Evolutionary conservation across 1,139 yeast genomes (phyloP).

Genomic region (Geotrichum carabidarum): DNA sequence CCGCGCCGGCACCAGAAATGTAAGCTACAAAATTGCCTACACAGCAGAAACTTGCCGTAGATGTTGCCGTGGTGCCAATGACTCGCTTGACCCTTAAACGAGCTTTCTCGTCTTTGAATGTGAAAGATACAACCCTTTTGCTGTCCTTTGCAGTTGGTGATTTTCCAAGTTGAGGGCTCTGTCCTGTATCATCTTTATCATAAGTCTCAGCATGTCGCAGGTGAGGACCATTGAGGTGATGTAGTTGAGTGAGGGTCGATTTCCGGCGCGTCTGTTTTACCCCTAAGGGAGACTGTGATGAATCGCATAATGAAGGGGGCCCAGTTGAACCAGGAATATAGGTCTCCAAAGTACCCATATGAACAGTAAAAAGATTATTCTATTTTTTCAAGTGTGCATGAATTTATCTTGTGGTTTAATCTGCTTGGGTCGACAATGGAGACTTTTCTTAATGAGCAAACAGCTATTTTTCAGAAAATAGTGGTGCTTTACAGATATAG

Average conservation of each 20-base stretch:
- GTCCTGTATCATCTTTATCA: not conserved
- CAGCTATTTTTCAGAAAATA: no score
- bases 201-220: not conserved
- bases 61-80: slow-evolving; percentile 43
- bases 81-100: slow-evolving; percentile 27
- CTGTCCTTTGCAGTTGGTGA: not conserved
- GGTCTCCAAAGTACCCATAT: not conserved
- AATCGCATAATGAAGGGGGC: not conserved
- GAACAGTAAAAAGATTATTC: not conserved
- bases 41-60: slow-evolving; percentile 40
- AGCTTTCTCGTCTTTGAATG: slow-evolving; percentile 6
- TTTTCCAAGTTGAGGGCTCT: not conserved
- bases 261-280: not conserved
- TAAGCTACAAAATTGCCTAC: slow-evolving; percentile 49
- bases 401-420: not conserved
- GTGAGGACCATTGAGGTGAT: not conserved
- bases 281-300: not conserved
- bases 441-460: no score
- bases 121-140: not conserved
- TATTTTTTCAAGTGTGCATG: not conserved
- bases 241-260: slow-evolving; percentile 5
- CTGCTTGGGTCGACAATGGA: no score
- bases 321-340: not conserved
- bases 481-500: no score
- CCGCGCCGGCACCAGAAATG: slow-evolving; percentile 66